phyloP scores from a whole-genome alignment of 2,329 filamentous ascomycete species.

The Aspergillus texensis region DNA sequence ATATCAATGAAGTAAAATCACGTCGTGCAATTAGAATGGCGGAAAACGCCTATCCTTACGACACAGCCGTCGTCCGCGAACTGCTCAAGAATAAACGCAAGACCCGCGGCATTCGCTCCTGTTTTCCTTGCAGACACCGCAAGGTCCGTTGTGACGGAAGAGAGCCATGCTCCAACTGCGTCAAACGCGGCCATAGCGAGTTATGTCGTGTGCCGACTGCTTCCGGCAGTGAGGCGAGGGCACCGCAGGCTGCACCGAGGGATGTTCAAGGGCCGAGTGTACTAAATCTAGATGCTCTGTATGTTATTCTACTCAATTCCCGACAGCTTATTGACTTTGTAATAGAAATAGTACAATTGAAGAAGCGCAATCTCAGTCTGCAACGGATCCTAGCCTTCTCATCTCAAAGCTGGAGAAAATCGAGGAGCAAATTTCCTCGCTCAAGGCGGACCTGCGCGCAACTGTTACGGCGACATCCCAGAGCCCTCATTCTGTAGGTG shows the following conservation, averaged over 20 bases:
- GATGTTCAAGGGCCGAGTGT: background rate
- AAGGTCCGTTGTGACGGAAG: slow-evolving; percentile 26
- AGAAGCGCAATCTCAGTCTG: background rate
- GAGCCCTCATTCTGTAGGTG: background rate
- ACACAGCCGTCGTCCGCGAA: slow-evolving; percentile 23
- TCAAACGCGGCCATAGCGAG: slow-evolving; percentile 23
- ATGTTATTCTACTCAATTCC: background rate
- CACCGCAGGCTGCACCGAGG: background rate
- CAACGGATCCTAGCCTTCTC: background rate
- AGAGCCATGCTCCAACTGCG: slow-evolving; percentile 22
- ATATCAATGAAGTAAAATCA: background rate
- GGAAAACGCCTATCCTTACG: slow-evolving; percentile 25
- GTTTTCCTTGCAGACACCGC: slow-evolving; percentile 29
- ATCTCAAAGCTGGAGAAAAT: slow-evolving; percentile 21
- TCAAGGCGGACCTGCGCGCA: slow-evolving; percentile 23
- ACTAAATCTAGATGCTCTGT: slow-evolving; percentile 3
- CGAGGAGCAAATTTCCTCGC: slow-evolving; percentile 25
- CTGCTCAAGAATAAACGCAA: slow-evolving; percentile 28
- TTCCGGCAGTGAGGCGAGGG: slow-evolving; percentile 1
- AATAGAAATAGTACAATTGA: background rate
- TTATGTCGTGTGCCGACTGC: slow-evolving; percentile 21
- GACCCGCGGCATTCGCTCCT: slow-evolving; percentile 24
- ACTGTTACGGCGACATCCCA: background rate
- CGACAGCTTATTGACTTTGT: background rate
- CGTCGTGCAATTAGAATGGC: background rate